Conservation (phyloP, 108 stramenopile species). For the Thalassiosira profunda region DNA sequence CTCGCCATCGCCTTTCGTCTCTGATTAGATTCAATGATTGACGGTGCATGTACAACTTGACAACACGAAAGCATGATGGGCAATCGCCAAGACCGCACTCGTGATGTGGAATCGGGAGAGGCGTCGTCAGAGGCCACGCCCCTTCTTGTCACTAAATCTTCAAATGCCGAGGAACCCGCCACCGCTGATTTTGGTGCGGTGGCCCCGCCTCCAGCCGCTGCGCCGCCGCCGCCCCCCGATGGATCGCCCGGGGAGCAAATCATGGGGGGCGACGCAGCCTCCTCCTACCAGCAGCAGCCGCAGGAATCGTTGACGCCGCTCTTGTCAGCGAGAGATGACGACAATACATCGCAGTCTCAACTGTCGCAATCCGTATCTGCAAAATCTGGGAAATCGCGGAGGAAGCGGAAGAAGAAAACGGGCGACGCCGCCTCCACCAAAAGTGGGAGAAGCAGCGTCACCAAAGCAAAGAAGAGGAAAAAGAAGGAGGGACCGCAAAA, state of each 20-base stretch:
- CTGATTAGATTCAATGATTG: too few relatives aligned
- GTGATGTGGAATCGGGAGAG: too few relatives aligned
- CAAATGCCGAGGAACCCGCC: too few relatives aligned
- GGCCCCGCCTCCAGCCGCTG: conserved; percentile 13
- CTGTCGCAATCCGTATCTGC: not conserved
- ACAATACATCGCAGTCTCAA: not conserved
- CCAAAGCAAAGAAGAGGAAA: conserved; percentile 13
- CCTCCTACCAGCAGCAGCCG: not conserved
- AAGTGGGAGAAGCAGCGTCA: not conserved
- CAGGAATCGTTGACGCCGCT: not conserved
- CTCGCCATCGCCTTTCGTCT: too few relatives aligned
- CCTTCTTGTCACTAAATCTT: too few relatives aligned
- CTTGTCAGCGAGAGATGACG: not conserved
- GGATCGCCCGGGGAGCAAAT: not conserved
- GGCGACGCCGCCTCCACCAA: conserved; percentile 4
- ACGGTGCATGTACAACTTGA: too few relatives aligned
- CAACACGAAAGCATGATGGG: too few relatives aligned
- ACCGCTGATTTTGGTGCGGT: too few relatives aligned
- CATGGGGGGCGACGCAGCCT: not conserved
- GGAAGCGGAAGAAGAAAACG: not conserved
- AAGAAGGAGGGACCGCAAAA: conserved; percentile 28
- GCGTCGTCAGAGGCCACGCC: too few relatives aligned
- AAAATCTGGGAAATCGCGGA: not conserved
- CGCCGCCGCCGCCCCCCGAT: conserved; percentile 10
- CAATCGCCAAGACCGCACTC: too few relatives aligned